Conservation (phyloP, 306 rosid species). For the Delonix regia region DNA sequence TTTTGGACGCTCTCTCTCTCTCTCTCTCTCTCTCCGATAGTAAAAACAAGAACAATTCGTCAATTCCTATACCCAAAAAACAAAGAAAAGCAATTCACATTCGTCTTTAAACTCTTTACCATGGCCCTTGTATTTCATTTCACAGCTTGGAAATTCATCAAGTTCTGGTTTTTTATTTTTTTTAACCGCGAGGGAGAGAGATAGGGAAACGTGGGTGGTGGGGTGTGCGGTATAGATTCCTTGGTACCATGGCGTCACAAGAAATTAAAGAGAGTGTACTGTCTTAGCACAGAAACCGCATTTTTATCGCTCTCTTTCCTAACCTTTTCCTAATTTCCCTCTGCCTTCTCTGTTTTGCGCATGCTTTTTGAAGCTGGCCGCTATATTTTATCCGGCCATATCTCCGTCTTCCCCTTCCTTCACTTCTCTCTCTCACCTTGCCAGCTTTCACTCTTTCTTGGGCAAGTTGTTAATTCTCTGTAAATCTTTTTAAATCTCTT, state of each 20-base stretch:
- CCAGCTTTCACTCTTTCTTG: neutral
- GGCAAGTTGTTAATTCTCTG: constrained; percentile 6
- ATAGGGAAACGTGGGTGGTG: neutral
- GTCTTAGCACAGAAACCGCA: constrained; percentile 46
- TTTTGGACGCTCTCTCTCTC: neutral
- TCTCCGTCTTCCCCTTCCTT: neutral
- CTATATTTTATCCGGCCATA: constrained; percentile 35
- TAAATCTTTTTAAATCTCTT: neutral
- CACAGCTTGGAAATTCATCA: constrained; percentile 1
- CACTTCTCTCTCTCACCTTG: neutral
- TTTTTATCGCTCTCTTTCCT: constrained; percentile 53
- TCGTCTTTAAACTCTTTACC: neutral
- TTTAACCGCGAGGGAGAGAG: neutral
- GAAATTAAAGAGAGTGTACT: neutral
- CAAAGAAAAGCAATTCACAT: neutral
- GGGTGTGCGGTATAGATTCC: constrained; percentile 28
- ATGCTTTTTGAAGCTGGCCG: constrained; percentile 36
- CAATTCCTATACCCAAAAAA: too few relatives aligned
- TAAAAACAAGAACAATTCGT: too few relatives aligned
- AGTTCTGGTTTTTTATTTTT: neutral
- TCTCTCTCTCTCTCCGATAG: too few relatives aligned
- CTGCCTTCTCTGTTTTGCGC: constrained; percentile 25
- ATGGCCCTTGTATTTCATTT: neutral
- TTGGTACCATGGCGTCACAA: constrained; percentile 30
- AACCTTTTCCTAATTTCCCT: constrained; percentile 58